Evolutionary conservation across 495 filamentous ascomycete genomes (phyloP).

Genomic region (Emericellopsis terricola): DNA sequence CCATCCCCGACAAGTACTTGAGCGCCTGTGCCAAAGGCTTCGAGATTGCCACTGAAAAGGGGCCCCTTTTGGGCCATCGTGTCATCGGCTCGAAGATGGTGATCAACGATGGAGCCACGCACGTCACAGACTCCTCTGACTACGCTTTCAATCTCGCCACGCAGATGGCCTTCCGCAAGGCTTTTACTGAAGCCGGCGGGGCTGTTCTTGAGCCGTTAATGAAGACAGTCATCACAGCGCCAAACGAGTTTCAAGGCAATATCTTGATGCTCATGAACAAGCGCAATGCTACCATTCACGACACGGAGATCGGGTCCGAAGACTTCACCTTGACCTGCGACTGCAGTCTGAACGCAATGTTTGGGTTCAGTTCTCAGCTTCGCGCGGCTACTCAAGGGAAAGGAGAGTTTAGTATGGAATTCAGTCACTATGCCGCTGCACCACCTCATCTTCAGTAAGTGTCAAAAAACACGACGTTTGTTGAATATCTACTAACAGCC

Average conservation of each 20-base stretch:
- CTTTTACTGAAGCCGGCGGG: slow-evolving; percentile 62
- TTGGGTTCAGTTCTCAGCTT: slow-evolving; percentile 82
- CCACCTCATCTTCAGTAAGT: slow-evolving; percentile 79
- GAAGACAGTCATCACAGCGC: slow-evolving; percentile 93
- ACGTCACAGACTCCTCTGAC: slow-evolving; percentile 96
- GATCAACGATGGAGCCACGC: slow-evolving; percentile 90
- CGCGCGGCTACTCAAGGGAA: slow-evolving; percentile 94
- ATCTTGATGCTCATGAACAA: slow-evolving; percentile 92
- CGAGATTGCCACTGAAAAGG: slow-evolving; percentile 65
- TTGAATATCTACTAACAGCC: slow-evolving; percentile 2
- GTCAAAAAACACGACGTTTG: neutral
- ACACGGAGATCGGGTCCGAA: slow-evolving; percentile 86
- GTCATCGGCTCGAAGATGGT: slow-evolving; percentile 84
- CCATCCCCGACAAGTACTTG: slow-evolving; percentile 91
- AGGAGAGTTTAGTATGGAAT: slow-evolving; percentile 98
- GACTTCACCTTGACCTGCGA: slow-evolving; percentile 93
- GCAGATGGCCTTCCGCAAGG: slow-evolving; percentile 92
- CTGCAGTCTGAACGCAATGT: slow-evolving; percentile 90
- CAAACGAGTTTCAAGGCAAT: slow-evolving; percentile 95
- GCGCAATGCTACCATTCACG: slow-evolving; percentile 84
- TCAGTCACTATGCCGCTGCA: slow-evolving; percentile 80
- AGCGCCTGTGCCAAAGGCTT: slow-evolving; percentile 95
- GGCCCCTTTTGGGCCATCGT: slow-evolving; percentile 82
- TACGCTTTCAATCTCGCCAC: slow-evolving; percentile 96
- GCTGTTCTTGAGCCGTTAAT: slow-evolving; percentile 87